Percentiles rank a stretch among this genome's conserved stretches.
phyloP scores from a whole-genome alignment of 2,329 filamentous ascomycete species.

The Alternaria consortialis region DNA sequence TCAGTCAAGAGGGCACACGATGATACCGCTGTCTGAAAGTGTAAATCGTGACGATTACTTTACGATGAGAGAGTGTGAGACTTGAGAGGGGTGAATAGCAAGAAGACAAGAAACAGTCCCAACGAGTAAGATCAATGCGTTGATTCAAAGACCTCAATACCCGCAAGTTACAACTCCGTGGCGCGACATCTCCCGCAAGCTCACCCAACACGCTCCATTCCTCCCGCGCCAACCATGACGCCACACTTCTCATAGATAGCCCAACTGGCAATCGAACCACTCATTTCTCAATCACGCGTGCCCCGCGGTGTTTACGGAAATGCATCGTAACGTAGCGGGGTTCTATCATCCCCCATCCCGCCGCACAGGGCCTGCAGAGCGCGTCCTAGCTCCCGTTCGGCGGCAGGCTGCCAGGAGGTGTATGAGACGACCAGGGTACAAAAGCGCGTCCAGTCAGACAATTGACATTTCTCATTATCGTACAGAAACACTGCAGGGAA shows the following conservation, averaged over 20 bases:
- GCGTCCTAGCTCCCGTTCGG: neutral
- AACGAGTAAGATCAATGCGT: neutral
- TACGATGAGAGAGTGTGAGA: neutral
- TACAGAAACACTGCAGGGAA: neutral
- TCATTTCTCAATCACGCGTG: slow-evolving; percentile 15
- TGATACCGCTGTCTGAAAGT: neutral
- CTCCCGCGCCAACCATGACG: slow-evolving; percentile 1
- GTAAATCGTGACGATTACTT: neutral
- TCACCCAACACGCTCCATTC: neutral
- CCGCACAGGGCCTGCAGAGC: neutral
- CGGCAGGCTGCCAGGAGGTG: neutral
- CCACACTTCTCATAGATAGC: neutral
- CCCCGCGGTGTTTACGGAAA: slow-evolving; percentile 34
- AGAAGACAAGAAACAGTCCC: neutral
- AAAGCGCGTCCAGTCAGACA: slow-evolving; percentile 18
- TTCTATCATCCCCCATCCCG: neutral
- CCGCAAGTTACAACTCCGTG: slow-evolving; percentile 17
- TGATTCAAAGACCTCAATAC: neutral
- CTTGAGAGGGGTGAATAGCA: neutral
- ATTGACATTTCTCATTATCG: slow-evolving; percentile 26
- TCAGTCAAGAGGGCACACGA: slow-evolving; percentile 12
- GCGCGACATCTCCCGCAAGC: slow-evolving; percentile 13
- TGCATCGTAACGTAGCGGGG: slow-evolving; percentile 16
- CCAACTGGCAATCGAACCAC: neutral
- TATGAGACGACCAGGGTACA: neutral